phyloP scores from a whole-genome alignment of 2,329 filamentous ascomycete genomes.

The Trichoderma breve region DNA sequence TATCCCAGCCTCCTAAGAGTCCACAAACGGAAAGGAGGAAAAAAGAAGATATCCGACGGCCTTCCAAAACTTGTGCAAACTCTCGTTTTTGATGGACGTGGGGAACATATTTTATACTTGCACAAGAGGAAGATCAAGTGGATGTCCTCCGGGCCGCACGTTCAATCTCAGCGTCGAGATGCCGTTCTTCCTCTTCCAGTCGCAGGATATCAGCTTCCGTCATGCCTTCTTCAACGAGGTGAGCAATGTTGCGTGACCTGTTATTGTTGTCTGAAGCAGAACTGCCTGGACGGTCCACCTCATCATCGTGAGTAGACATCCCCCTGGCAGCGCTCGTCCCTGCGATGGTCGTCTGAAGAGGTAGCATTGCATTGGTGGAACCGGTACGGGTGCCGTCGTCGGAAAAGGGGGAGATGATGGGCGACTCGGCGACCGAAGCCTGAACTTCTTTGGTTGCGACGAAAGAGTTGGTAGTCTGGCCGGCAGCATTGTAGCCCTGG shows the following conservation, averaged over 20 bases:
- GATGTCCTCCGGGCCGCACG: conserved; percentile 33
- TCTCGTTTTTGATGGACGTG: not conserved
- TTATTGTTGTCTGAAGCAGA: conserved; percentile 32
- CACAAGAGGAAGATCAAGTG: not conserved
- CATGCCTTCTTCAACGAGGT: conserved; percentile 61
- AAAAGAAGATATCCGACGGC: not conserved
- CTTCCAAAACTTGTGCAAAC: not conserved
- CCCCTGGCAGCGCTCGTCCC: not conserved
- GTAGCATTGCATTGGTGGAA: not conserved
- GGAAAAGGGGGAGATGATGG: conserved; percentile 42
- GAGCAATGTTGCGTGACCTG: conserved; percentile 43
- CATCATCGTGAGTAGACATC: not conserved
- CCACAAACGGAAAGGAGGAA: not conserved
- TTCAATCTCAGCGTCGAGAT: conserved; percentile 57
- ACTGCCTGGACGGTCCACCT: conserved; percentile 20
- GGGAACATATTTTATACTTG: not conserved
- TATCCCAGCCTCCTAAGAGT: not conserved
- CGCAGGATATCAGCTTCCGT: conserved; percentile 54
- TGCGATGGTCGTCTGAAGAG: not conserved
- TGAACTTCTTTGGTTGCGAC: conserved; percentile 47
- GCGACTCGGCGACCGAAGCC: conserved; percentile 38
- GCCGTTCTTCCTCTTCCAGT: conserved; percentile 57
- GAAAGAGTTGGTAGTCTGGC: conserved; percentile 37
- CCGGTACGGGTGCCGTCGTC: conserved; percentile 34
- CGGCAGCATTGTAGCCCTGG: conserved; percentile 9